Evolutionary conservation across 768 basidiomycete genomes (phyloP), one percentile per base, ranked within the genome.

Genomic region (Pleurotus pulmonarius): DNA sequence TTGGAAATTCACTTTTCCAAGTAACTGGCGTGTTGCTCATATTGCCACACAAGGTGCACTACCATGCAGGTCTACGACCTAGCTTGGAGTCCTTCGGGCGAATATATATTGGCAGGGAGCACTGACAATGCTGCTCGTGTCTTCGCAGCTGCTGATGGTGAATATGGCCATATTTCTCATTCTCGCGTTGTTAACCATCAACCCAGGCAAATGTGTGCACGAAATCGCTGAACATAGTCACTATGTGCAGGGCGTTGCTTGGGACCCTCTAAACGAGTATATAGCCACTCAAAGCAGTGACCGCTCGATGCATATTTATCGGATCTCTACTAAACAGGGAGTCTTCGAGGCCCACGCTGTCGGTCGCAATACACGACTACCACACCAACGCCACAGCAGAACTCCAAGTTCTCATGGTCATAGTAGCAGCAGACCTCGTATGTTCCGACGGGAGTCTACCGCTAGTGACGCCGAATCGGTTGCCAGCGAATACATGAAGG

Each of bases 281-380:
- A 92, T 99, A 59, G 95, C 97, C 3, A 98, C 97, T 0, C 97
- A 99, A 67, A 94, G 92, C 69, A 92, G 89, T 65, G 97, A 99
- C 71, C 82, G 96, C 46, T 90, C 94, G 18, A 96, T 98, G 84
- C 94, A 98, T 68, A 86, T 99, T 62, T 93, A 98, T 72, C 82
- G 83, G 59, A 85, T 98, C 61, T 83, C 84, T 6, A 83, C 83
- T 56, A 88, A 89, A 59, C 82, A 88, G 45, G 90, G 92, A n/a
- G 71, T 76, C 6, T 87, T 96, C 63, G 94, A 96, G 67, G 90
- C 90, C 6, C 92, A 97, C 62, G 90, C 94, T 1, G 82, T 97
- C 5, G 93, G 93, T 24, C 92, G 90, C 72, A 96, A 96, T 66
- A 81, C 86, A 11, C 83, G 88, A 53, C 84, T 94, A 78, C 70